Percentiles rank a stretch among this genome's conserved stretches.
Evolutionary conservation across 139 green algal genomes (phyloP).

Genomic region (Picochlorum sp.): DNA sequence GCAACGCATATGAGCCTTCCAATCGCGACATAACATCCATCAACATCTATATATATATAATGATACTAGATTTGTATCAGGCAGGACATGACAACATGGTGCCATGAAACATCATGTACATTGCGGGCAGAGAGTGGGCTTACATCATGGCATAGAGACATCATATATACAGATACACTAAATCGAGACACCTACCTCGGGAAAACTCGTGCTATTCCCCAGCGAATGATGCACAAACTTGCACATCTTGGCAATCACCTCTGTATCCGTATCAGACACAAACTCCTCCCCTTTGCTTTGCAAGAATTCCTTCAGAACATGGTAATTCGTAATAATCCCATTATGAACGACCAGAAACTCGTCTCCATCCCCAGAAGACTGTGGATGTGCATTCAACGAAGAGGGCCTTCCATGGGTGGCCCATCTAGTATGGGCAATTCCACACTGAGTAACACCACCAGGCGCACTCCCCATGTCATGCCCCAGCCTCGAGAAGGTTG

Average conservation of each 20-base stretch:
- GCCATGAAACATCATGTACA: no score
- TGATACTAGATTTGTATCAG: no score
- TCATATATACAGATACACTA: constrained; percentile 4
- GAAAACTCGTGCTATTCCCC: constrained; percentile 44
- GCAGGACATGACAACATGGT: no score
- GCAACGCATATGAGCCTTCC: constrained; percentile 92
- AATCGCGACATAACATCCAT: constrained; percentile 93
- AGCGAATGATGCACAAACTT: constrained; percentile 80
- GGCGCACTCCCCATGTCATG: not conserved
- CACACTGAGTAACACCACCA: constrained; percentile 46
- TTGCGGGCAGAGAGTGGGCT: not conserved
- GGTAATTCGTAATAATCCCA: constrained; percentile 99
- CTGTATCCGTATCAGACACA: constrained; percentile 94
- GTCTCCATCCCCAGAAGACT: constrained; percentile 31
- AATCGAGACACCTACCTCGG: constrained; percentile 40
- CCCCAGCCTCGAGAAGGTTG: constrained; percentile 1
- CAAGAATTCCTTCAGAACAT: constrained; percentile 80
- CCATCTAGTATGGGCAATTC: constrained; percentile 97
- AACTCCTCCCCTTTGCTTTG: constrained; percentile 83
- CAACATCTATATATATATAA: constrained; percentile 63
- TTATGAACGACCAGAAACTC: constrained; percentile 99
- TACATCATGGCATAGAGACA: no score
- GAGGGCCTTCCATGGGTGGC: constrained; percentile 88
- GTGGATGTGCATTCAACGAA: constrained; percentile 83
- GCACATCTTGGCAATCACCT: constrained; percentile 98